Evolutionary conservation across 306 rosid genomes (phyloP).

Genomic region (Hylodesmum podocarpum): DNA sequence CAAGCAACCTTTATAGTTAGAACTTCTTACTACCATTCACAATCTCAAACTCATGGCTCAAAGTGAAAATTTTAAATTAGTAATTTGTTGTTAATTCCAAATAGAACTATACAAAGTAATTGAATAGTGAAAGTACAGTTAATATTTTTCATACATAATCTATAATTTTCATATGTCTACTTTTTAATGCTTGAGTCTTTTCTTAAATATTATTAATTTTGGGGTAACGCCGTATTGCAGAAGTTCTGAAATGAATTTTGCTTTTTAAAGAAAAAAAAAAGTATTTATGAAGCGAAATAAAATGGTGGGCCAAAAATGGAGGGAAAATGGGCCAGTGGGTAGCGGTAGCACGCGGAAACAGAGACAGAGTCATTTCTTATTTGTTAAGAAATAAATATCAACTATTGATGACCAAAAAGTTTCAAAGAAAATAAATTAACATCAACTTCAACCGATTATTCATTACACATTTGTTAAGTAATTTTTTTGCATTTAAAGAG

Average conservation of each 20-base stretch:
- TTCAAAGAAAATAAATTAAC: too few species aligned
- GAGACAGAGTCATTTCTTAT: not conserved
- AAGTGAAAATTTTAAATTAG: not conserved
- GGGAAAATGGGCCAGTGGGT: not conserved
- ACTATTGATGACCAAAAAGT: not conserved
- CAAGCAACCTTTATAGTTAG: too few species aligned
- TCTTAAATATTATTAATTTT: too few species aligned
- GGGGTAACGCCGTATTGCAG: too few species aligned
- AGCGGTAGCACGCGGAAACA: not conserved
- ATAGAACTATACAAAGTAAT: too few species aligned
- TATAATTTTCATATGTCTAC: too few species aligned
- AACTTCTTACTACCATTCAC: too few species aligned
- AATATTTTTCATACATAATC: too few species aligned
- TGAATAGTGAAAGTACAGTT: too few species aligned
- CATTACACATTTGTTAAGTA: not conserved
- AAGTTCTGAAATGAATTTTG: too few species aligned
- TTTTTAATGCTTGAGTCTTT: too few species aligned
- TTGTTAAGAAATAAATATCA: not conserved
- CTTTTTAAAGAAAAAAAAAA: not conserved
- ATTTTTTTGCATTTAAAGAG: not conserved
- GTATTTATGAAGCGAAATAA: not conserved
- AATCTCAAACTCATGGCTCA: too few species aligned
- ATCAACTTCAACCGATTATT: not conserved
- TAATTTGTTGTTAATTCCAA: not conserved
- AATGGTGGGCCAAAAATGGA: not conserved